Evolutionary conservation across 2,329 filamentous ascomycete species (phyloP).

Genomic region (Aspergillus piperis): DNA sequence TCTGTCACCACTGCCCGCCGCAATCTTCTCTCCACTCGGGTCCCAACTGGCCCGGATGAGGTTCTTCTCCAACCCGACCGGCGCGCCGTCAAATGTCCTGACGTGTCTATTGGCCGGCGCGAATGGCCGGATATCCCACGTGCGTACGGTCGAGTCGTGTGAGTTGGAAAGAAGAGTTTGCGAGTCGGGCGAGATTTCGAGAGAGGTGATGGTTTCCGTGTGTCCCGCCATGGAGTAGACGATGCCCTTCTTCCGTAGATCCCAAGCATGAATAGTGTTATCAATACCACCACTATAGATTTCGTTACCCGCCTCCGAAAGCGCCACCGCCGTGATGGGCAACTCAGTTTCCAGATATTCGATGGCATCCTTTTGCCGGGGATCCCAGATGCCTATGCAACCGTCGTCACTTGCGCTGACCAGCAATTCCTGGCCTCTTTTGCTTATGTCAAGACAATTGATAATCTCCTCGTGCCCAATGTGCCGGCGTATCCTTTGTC

Average conservation of each 20-base stretch:
- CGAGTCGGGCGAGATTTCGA: constrained; percentile 89
- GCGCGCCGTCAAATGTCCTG: constrained; percentile 88
- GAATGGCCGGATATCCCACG: constrained; percentile 96
- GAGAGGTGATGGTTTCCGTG: constrained; percentile 85
- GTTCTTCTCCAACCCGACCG: constrained; percentile 85
- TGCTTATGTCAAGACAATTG: constrained; percentile 85
- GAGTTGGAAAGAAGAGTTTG: constrained; percentile 88
- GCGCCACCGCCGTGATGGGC: constrained; percentile 84
- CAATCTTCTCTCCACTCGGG: constrained; percentile 78
- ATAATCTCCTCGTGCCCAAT: constrained; percentile 94
- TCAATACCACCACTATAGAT: constrained; percentile 94
- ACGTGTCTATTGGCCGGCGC: constrained; percentile 84
- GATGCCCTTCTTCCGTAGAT: constrained; percentile 85
- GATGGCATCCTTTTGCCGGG: constrained; percentile 81
- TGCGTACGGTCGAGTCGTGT: constrained; percentile 90
- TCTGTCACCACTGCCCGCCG: constrained; percentile 84
- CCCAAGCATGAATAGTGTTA: constrained; percentile 97
- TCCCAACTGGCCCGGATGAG: constrained; percentile 90
- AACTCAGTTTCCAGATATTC: constrained; percentile 90
- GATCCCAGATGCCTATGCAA: constrained; percentile 93
- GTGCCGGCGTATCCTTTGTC: constrained; percentile 87
- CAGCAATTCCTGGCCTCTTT: constrained; percentile 84
- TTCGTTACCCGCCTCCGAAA: constrained; percentile 94
- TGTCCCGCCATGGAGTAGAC: constrained; percentile 88
- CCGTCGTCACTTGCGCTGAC: constrained; percentile 93